Evolutionary conservation across 192 early-diverging fungal genomes (phyloP), one percentile per base, ranked within the genome.

Genomic region (Spizellomyces punctatus): DNA sequence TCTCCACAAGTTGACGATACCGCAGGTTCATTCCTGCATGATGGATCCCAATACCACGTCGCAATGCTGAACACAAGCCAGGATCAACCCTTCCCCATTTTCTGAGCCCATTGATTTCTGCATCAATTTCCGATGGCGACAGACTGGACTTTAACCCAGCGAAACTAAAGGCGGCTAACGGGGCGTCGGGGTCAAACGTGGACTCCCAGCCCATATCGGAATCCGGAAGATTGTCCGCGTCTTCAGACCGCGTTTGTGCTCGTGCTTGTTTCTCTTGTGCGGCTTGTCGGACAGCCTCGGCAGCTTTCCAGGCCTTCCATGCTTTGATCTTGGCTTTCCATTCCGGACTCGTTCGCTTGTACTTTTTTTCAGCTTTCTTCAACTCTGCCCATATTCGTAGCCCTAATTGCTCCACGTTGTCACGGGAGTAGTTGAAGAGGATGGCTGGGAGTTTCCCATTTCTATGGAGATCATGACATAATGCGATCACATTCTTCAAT

Each of bases 11-110:
- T 48, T 76, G 62, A 10, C 48, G 44, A 49, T 82, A 83, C 22
- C 63, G 72, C 19, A 52, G 56, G 48, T 69, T 66, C 43, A 71
- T 64, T 27, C 81, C 80, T 12, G 67, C 74, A 21, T 83, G 81
- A 66, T 83, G 81, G 10, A 83, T 80, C 1, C 77, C 81, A 8
- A 82, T 75, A 54, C 81, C 81, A 19, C 81, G 78, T 27, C 64
- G 50, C n/a, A 83, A 58, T 5, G 79, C 79, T 10, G 41, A n/a
- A 42, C 61, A 63, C 0, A 81, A 5, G 10, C 77, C 41, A 10
- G 19, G 12, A 10, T 14, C 17, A 5, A 66, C 50, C 9, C n/a
- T 47, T 19, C 50, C 46, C 77, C 60, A 48, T 17, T 67, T 67
- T 48, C 19, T 52, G 3, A 70, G 57, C 8, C 6, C 36, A 8